Evolutionary conservation across 257 asterid species (phyloP).

Genomic region (Linaria vulgaris): DNA sequence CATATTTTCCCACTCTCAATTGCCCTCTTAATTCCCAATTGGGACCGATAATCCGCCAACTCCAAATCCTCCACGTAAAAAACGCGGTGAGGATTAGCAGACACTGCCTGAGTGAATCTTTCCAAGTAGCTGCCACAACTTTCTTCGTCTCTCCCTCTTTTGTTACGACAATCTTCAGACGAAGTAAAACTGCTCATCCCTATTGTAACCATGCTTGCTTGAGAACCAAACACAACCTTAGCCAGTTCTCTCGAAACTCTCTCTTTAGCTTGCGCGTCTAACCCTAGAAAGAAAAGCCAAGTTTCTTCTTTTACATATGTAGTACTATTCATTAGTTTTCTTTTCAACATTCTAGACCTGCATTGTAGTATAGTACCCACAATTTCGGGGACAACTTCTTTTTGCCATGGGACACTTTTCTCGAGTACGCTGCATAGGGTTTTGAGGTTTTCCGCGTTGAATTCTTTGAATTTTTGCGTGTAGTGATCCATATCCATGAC

Average conservation of each 20-base stretch:
- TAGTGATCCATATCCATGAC: slow-evolving; percentile 46
- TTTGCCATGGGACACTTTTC: slow-evolving; percentile 65
- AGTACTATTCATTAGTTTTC: slow-evolving; percentile 12
- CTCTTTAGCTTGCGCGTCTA: slow-evolving; percentile 56
- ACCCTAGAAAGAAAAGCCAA: slow-evolving; percentile 73
- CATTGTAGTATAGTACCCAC: slow-evolving; percentile 64
- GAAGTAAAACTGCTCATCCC: slow-evolving; percentile 44
- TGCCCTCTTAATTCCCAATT: slow-evolving; percentile 45
- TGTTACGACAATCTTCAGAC: slow-evolving; percentile 36
- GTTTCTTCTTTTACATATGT: slow-evolving; percentile 52
- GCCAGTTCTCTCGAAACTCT: slow-evolving; percentile 65
- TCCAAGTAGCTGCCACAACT: slow-evolving; percentile 40
- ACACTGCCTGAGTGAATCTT: slow-evolving; percentile 43
- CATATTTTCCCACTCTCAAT: slow-evolving; percentile 57
- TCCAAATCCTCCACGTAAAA: slow-evolving; percentile 68
- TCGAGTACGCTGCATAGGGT: slow-evolving; percentile 61
- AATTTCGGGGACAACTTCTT: slow-evolving; percentile 49
- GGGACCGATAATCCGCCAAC: slow-evolving; percentile 44
- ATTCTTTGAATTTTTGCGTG: slow-evolving; percentile 52
- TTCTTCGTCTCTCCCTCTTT: slow-evolving; percentile 63
- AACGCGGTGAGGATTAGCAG: slow-evolving; percentile 59
- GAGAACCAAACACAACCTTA: slow-evolving; percentile 65
- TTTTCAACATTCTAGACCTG: slow-evolving; percentile 64
- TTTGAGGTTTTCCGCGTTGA: slow-evolving; percentile 55
- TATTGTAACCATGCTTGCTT: slow-evolving; percentile 42